Conservation (phyloP, 768 basidiomycete species). For the Lyophyllum shimeji region DNA sequence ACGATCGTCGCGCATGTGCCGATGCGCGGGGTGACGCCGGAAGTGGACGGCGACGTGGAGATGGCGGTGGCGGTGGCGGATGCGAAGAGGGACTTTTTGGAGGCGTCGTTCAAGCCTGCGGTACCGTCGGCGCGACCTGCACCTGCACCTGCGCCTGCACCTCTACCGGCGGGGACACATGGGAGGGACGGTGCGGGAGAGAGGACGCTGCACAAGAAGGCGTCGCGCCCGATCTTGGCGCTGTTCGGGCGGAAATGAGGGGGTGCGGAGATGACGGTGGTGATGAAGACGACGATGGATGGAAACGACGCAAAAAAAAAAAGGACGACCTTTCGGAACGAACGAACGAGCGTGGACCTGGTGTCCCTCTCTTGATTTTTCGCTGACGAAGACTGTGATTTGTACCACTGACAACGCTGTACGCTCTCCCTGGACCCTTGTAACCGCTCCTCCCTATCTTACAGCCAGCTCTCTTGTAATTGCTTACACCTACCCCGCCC, state of each 20-base stretch:
- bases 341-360: background rate
- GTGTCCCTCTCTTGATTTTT: background rate
- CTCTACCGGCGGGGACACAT: conserved; percentile 47
- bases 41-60: conserved; percentile 9
- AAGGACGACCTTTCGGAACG: no score
- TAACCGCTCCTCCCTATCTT: no score
- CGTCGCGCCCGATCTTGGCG: conserved; percentile 4
- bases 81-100: conserved; percentile 35
- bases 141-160: background rate
- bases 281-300: background rate
- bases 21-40: conserved; percentile 13
- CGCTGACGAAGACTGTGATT: background rate
- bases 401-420: background rate
- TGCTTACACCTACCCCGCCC: background rate
- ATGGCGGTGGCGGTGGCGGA: background rate
- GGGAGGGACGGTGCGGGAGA: conserved; percentile 49
- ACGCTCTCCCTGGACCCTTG: background rate
- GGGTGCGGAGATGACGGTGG: no score
- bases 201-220: conserved; percentile 41
- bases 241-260: conserved; percentile 13
- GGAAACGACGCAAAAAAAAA: background rate
- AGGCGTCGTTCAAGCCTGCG: conserved; percentile 36
- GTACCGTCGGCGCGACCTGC: background rate
- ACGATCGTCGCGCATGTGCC: conserved; percentile 27
- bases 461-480: background rate